These are phyloP conservation scores for Penicillium dipodomyicola DNA, from an alignment of 495 filamentous ascomycete species.

Conservation along the genomic window DNA sequence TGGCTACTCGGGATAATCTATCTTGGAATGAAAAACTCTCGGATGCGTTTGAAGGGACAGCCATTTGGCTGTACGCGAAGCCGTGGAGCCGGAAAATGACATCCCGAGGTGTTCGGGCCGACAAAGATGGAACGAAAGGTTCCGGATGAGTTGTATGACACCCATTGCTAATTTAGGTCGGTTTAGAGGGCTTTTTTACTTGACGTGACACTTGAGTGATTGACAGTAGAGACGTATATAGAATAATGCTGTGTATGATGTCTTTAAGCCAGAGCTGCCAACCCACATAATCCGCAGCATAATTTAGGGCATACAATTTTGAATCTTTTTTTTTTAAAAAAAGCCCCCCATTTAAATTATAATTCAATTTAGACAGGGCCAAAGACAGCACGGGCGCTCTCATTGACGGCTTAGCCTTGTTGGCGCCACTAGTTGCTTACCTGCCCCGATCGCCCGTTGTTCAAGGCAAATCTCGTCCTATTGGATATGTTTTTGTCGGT, in stretches of 20 bases:
- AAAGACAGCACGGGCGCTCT: background rate
- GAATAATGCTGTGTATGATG: background rate
- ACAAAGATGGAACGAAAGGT: constrained; percentile 6
- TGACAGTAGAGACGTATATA: background rate
- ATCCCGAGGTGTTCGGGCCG: constrained; percentile 4
- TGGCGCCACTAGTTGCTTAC: background rate
- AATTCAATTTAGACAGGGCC: background rate
- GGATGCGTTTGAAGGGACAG: background rate
- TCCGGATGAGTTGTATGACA: background rate
- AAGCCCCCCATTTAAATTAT: background rate
- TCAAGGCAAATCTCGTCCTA: background rate
- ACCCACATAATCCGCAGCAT: background rate
- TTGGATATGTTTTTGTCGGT: background rate
- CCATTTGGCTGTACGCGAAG: background rate
- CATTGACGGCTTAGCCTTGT: background rate
- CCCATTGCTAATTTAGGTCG: background rate
- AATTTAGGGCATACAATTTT: background rate
- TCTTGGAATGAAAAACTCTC: background rate
- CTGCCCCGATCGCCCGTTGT: background rate
- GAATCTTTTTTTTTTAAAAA: background rate
- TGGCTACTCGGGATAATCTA: background rate
- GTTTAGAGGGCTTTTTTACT: background rate
- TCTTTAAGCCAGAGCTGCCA: background rate
- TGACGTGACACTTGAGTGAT: background rate
- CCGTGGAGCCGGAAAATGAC: constrained; percentile 5